Evolutionary conservation across 257 asterid genomes (phyloP).

Genomic region (Verbascum thapsus): DNA sequence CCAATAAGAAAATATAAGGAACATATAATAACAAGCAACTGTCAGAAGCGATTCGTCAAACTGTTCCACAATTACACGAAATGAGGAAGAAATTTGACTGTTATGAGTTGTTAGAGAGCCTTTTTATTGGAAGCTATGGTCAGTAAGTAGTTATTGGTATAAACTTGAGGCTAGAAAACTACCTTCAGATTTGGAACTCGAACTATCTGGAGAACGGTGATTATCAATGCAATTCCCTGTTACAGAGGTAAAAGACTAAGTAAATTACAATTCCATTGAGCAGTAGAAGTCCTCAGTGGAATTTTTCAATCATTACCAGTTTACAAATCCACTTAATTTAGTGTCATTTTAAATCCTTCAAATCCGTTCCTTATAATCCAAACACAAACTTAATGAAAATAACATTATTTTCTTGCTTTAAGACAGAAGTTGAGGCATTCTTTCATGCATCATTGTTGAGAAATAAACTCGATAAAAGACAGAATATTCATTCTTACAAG

Average conservation of each 20-base stretch:
- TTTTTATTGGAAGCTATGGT: not conserved
- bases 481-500: constrained; percentile 48
- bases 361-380: no score
- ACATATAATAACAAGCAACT: no score
- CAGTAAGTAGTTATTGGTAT: constrained; percentile 2
- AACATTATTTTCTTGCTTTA: no score
- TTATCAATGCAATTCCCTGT: constrained; percentile 74
- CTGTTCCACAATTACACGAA: not conserved
- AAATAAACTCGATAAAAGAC: not conserved
- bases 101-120: no score
- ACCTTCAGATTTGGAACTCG: constrained; percentile 81
- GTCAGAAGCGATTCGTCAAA: no score
- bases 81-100: not conserved
- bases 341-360: no score
- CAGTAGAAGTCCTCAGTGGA: not conserved
- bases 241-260: constrained; percentile 16
- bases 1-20: no score
- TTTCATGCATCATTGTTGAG: not conserved
- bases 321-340: no score
- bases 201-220: constrained; percentile 74
- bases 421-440: not conserved
- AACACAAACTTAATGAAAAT: no score
- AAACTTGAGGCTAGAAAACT: constrained; percentile 1
- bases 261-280: constrained; percentile 5
- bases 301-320: no score